Conservation (phyloP, 768 basidiomycete genomes). For the Cystofilobasidium bisporidii region DNA sequence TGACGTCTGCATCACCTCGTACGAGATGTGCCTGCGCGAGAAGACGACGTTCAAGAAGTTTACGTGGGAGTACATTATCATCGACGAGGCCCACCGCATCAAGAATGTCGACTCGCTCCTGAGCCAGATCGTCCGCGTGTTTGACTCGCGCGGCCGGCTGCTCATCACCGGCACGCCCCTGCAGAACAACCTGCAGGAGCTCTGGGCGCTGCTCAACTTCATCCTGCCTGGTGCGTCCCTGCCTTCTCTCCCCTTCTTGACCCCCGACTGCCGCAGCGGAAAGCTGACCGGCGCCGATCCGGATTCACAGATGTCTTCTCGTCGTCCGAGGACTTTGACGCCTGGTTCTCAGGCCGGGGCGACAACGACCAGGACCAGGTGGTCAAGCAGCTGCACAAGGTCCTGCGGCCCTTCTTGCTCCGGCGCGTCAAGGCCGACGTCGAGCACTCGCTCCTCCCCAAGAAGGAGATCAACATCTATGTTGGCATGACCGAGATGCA, state of each 20-base stretch:
- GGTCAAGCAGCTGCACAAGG: conserved; percentile 94
- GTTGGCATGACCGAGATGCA: conserved; percentile 97
- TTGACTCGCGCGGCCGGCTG: conserved; percentile 75
- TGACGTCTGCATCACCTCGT: conserved; percentile 88
- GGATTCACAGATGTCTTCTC: conserved; percentile 35
- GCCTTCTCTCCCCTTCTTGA: conserved; percentile 69
- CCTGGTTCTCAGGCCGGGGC: conserved; percentile 79
- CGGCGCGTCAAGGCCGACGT: conserved; percentile 92
- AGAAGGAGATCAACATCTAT: conserved; percentile 98
- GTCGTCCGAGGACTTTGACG: conserved; percentile 69
- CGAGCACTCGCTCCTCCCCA: conserved; percentile 88
- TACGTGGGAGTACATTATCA: conserved; percentile 93
- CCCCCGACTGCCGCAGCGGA: neutral
- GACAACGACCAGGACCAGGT: conserved; percentile 71
- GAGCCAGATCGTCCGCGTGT: conserved; percentile 84
- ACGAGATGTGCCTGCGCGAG: conserved; percentile 94
- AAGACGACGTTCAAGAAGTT: conserved; percentile 87
- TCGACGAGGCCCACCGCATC: conserved; percentile 98
- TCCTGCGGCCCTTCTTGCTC: conserved; percentile 85
- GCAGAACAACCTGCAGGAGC: conserved; percentile 92
- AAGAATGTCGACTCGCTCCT: conserved; percentile 97
- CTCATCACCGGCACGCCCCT: conserved; percentile 95
- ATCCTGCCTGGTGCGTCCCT: conserved; percentile 77
- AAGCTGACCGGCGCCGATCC: no score
- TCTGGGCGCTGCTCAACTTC: conserved; percentile 92